Evolutionary conservation across 169 alveolate species (phyloP).

Genomic region (Plasmodium yoelii): DNA sequence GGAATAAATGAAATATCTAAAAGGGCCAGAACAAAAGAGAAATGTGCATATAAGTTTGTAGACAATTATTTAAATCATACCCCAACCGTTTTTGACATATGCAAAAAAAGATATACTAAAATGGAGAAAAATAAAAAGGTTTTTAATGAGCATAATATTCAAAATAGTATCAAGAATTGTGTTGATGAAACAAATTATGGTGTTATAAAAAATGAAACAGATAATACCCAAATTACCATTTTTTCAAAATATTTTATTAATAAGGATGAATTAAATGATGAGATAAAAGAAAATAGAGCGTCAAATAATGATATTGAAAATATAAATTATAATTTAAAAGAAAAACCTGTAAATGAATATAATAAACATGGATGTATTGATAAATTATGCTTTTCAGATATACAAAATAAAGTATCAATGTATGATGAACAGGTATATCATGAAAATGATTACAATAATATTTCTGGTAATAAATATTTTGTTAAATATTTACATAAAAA

Average conservation of each 20-base stretch:
- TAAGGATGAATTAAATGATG: conserved; percentile 10
- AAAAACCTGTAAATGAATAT: conserved; percentile 6
- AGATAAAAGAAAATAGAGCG: not conserved
- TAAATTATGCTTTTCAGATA: not conserved
- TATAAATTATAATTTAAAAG: conserved; percentile 16
- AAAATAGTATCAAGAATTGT: not conserved
- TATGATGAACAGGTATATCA: not conserved
- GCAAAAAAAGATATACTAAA: not conserved
- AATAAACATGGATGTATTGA: not conserved
- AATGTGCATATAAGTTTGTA: not conserved
- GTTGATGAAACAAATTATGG: not conserved
- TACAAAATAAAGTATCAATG: not conserved
- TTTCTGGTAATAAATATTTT: not conserved
- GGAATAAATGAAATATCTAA: not conserved
- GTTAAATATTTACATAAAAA: not conserved
- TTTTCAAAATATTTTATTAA: not conserved
- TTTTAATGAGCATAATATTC: not conserved
- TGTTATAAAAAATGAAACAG: conserved; percentile 10
- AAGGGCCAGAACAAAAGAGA: not conserved
- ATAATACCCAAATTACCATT: not conserved
- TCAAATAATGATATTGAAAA: not conserved
- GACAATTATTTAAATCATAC: not conserved
- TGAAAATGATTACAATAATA: not conserved
- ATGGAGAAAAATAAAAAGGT: not conserved
- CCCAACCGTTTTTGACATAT: not conserved